Base-by-base conservation (phyloP, 768 basidiomycete species). In the Lanmaoa rubissima region DNA sequence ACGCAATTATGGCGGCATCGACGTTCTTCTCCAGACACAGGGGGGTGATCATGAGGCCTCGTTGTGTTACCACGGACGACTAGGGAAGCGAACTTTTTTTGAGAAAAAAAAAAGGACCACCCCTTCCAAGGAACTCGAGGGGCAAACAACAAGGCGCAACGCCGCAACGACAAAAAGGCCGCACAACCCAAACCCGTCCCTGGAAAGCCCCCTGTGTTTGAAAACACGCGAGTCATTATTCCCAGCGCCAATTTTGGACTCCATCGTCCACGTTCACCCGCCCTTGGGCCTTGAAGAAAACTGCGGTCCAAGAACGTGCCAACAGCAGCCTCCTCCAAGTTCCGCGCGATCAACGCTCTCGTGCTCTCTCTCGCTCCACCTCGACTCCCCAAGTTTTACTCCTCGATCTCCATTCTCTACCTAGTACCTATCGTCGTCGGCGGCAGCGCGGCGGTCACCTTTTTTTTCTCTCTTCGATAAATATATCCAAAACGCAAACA, bases 1-100 rank as follows among this genome's bases (percentile, higher is more conserved):
- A 26, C 40, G 51, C 54, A 60, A 70, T 70, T 65, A 69, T 61
- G 41, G 64, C 58, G 66, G 58, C 58, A 61, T 65, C 58, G n/a
- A n/a, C n/a, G 61, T 63, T 48, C 28, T 28, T 28, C 28, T 28
- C 28, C 6, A 31, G 28, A 31, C 6, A 31, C 26, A 35, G 39
- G 41, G 44, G 40, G 31, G n/a, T 8, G 28, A 31, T 8, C 28
- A 31, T 38, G 36, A 34, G 31, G 35, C 26, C 43, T 28, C 28
- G 6, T 26, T 26, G 65, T 53, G 56, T 56, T 62, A 62, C 60
- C 56, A 65, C 62, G 60, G 65, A 47, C 26, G 48, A 35, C 17
- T 4, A 45, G 54, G 32, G 11, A 32, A 31, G 28, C 28, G 28
- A 7, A 28, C 28, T 32, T 32, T 11, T n/a, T n/a, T n/a, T n/a